A percentile compares a stretch with the other conserved stretches of the same genome.
Evolutionary conservation across 441 rosid species (phyloP).

Genomic region (Flueggea neowawraea): DNA sequence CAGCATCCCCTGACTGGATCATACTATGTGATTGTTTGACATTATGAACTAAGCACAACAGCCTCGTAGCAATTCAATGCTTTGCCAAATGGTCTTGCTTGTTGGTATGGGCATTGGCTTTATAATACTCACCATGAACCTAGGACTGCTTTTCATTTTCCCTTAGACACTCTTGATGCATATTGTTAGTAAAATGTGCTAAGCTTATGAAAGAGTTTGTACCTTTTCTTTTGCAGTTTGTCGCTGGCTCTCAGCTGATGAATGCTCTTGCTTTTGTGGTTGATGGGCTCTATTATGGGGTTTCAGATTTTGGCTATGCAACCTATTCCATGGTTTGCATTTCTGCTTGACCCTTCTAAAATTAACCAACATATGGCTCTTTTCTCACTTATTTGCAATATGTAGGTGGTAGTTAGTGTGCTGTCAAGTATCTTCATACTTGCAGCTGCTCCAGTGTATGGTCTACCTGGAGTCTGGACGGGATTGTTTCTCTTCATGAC

Average conservation of each 20-base stretch:
- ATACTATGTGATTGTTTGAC: too few relatives aligned
- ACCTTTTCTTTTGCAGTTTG: conserved; percentile 56
- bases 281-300: conserved; percentile 95
- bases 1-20: too few relatives aligned
- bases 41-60: too few relatives aligned
- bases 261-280: conserved; percentile 90
- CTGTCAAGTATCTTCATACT: conserved; percentile 64
- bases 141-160: not conserved
- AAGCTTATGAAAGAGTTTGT: conserved; percentile 3
- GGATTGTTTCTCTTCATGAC: conserved; percentile 94
- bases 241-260: conserved; percentile 93
- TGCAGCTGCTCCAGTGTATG: conserved; percentile 63
- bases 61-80: too few relatives aligned
- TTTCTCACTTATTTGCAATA: conserved; percentile 13
- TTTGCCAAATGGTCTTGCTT: too few relatives aligned
- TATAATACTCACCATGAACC: too few relatives aligned
- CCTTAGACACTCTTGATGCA: not conserved
- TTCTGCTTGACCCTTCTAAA: conserved; percentile 8
- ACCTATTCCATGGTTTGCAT: conserved; percentile 78
- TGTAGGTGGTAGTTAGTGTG: conserved; percentile 60
- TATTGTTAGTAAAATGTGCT: conserved; percentile 1
- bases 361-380: not conserved
- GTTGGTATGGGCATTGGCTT: too few relatives aligned
- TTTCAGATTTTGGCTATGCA: conserved; percentile 89
- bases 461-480: conserved; percentile 86